These are phyloP conservation scores for Solanum hybrid DNA, from an alignment of 305 asterid species.

Conservation along the genomic window DNA sequence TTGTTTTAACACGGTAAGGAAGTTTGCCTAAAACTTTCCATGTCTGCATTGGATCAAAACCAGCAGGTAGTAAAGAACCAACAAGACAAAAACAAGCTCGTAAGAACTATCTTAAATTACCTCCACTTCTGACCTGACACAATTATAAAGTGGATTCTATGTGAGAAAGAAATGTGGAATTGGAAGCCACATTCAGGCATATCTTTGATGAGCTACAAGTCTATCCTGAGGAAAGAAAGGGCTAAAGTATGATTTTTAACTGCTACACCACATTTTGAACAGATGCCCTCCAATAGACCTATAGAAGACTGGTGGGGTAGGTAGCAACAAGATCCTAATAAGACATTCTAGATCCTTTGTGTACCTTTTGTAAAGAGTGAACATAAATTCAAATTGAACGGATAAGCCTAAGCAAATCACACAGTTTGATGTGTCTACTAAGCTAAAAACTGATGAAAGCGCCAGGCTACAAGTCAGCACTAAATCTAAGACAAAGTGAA, in stretches of 20 bases:
- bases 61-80: neutral
- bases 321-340: neutral
- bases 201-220: neutral
- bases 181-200: neutral
- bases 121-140: neutral
- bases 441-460: neutral
- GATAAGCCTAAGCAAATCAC: neutral
- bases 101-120: neutral
- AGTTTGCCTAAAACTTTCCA: constrained; percentile 93
- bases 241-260: neutral
- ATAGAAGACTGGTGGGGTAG: neutral
- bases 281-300: neutral
- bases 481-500: neutral
- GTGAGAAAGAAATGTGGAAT: neutral
- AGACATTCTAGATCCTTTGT: neutral
- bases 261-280: neutral
- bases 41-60: constrained; percentile 36
- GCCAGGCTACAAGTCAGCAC: neutral
- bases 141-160: neutral
- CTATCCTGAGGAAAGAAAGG: neutral
- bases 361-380: neutral
- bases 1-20: constrained; percentile 90
- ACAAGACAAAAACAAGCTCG: neutral
- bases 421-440: neutral
- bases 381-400: neutral